Percentiles rank a stretch among this genome's conserved stretches.
Conservation (phyloP, 768 basidiomycete species). For the Chalciporus chontae region DNA sequence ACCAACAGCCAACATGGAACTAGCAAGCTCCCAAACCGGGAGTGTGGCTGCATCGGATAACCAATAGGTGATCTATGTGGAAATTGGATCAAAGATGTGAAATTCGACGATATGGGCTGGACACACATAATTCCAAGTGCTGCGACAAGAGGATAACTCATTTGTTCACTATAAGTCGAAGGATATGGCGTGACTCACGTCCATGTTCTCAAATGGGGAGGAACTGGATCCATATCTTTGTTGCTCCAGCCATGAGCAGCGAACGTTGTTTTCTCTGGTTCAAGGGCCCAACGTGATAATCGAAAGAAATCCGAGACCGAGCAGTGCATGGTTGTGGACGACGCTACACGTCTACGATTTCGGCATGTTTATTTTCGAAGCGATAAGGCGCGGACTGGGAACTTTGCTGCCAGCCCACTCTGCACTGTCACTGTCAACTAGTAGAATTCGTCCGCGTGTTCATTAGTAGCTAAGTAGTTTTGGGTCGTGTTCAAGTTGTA, state of each 20-base stretch:
- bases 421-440: no score
- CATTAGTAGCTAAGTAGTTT: no score
- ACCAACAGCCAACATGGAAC: conserved; percentile 74
- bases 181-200: conserved; percentile 23
- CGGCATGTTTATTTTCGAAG: conserved; percentile 2
- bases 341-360: not conserved
- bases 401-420: no score
- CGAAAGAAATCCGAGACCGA: conserved; percentile 25
- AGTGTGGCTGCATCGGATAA: conserved; percentile 26
- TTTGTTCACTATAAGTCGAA: not conserved
- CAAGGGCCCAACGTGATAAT: conserved; percentile 46
- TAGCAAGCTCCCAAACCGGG: conserved; percentile 42
- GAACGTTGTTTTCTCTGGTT: conserved; percentile 50
- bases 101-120: conserved; percentile 40
- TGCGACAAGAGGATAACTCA: conserved; percentile 2
- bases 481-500: no score
- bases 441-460: no score
- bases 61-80: conserved; percentile 22
- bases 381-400: not conserved
- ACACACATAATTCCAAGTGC: conserved; percentile 63
- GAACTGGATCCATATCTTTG: conserved; percentile 76
- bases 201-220: conserved; percentile 62
- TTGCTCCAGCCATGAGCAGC: conserved; percentile 60
- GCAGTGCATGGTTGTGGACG: not conserved
- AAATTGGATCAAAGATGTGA: not conserved